Percentiles rank a stretch among this genome's conserved stretches.
Evolutionary conservation across 192 early-diverging fungal genomes (phyloP).

Genomic region (Chytriomyces hyalinus): DNA sequence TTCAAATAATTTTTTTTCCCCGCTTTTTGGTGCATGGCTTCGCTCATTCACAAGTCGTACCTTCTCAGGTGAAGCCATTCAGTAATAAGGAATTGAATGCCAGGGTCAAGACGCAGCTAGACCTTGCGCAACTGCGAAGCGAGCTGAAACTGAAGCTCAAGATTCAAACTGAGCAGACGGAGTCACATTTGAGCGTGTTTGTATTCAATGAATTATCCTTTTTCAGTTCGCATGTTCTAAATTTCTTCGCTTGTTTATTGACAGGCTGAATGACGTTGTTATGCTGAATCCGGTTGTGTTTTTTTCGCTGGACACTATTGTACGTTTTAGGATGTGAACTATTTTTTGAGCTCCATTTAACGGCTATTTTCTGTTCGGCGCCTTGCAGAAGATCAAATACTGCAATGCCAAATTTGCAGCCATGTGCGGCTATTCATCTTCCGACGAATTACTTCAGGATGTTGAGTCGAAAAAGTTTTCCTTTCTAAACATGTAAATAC

Average conservation of each 20-base stretch:
- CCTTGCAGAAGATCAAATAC: background rate
- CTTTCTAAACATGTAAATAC: background rate
- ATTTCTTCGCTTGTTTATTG: background rate
- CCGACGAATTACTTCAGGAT: background rate
- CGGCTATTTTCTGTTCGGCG: background rate
- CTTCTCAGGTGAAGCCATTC: conserved; percentile 8
- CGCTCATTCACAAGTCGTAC: too few species aligned
- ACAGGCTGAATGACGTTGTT: background rate
- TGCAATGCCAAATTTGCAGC: background rate
- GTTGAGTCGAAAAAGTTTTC: background rate
- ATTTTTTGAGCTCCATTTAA: background rate
- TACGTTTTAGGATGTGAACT: background rate
- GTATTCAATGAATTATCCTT: background rate
- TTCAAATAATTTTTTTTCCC: conserved; percentile 52
- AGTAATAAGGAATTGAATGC: conserved; percentile 58
- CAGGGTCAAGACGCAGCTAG: conserved; percentile 59
- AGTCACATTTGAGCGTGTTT: background rate
- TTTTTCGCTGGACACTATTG: background rate
- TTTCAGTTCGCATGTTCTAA: background rate
- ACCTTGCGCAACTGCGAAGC: conserved; percentile 40
- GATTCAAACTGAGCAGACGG: background rate
- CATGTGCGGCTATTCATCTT: background rate
- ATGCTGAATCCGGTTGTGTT: background rate
- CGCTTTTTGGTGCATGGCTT: background rate
- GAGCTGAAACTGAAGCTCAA: background rate